Percentiles rank a stretch among this genome's conserved stretches.
These are phyloP conservation scores for Zea luxurians DNA, from an alignment of 176 grass and related monocot species.

Conservation along the genomic window DNA sequence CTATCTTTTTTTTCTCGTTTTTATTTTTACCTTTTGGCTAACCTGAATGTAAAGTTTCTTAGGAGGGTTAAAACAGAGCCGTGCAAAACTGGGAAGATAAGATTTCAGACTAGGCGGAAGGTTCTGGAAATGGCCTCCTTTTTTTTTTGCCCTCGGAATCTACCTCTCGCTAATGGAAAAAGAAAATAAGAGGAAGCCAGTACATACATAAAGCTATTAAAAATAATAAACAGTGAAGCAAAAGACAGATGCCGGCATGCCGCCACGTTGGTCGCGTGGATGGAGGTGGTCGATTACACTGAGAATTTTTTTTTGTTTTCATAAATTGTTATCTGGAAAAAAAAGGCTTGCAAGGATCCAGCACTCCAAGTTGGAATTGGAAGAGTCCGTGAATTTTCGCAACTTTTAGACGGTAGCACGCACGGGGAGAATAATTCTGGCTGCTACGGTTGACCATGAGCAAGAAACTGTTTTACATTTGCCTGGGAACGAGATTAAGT, in stretches of 20 bases:
- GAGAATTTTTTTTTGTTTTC: too few species aligned
- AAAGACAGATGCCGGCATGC: neutral
- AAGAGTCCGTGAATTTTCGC: neutral
- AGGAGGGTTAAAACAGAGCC: slow-evolving; percentile 22
- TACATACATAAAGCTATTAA: neutral
- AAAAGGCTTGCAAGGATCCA: slow-evolving; percentile 1
- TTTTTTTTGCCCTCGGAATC: neutral
- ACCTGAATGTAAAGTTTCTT: slow-evolving; percentile 50
- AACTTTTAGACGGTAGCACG: too few species aligned
- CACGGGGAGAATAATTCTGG: too few species aligned
- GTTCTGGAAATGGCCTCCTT: neutral
- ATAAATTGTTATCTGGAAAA: neutral
- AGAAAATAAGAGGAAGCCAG: neutral
- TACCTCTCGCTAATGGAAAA: neutral
- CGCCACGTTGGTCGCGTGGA: slow-evolving; percentile 24
- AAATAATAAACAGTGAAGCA: neutral
- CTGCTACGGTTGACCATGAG: slow-evolving; percentile 10
- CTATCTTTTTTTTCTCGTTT: neutral
- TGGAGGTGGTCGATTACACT: neutral
- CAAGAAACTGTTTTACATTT: neutral
- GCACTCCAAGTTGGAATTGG: neutral
- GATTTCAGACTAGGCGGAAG: neutral
- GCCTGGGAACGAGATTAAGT: too few species aligned
- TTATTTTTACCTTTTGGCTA: slow-evolving; percentile 36
- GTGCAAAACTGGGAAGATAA: neutral